Base-by-base conservation (phyloP, 164 flowering plant species). In the Stephania japonica region DNA sequence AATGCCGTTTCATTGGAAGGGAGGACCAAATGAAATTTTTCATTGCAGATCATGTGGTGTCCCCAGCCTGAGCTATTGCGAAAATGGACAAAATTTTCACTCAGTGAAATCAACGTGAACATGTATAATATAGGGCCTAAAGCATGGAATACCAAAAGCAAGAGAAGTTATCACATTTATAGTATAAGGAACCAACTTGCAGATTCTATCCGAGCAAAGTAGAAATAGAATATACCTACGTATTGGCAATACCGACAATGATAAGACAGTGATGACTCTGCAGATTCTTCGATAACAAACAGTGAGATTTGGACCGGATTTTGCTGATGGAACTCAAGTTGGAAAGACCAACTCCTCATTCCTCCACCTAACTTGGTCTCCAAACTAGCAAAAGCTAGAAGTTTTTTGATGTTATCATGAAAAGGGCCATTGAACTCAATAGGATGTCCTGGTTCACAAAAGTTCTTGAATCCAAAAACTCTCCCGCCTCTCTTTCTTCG, bases 21-120 rank as follows among this genome's bases (percentile, higher is more conserved):
- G 76, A 96, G 69, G 75, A 96, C 76, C 72, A 96, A 89, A 75
- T 96, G 99, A 76, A 88, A 96, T 82, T 86, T 90, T 81, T 85
- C 89, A 63, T 86, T 96, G 86, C 94, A 93, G 8, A 88, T 86
- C 89, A 91, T 82, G 77, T 92, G 89, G 64, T 90, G 84, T 4
- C 97, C 97, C 99, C 99, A 96, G 23, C 98, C 99, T 93, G 87
- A 65, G 44, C 75, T 73, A 75, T 70, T 56, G 23, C 19, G 10
- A 72, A 72, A 75, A 8, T 44, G 49, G 7, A 67, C 38, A 32
- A 32, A 32, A 32, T 32, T 32, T 32, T 32, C 38, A 32, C 38
- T 32, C 4, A 32, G 38, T 32, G 38, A 32, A 32, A 32, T 32
- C 38, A 32, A 32, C 38, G 4, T 32, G 38, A 32, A 32, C 38